Base-by-base conservation (phyloP, 2,329 filamentous ascomycete genomes). In the Hirsutella minnesotensis region DNA sequence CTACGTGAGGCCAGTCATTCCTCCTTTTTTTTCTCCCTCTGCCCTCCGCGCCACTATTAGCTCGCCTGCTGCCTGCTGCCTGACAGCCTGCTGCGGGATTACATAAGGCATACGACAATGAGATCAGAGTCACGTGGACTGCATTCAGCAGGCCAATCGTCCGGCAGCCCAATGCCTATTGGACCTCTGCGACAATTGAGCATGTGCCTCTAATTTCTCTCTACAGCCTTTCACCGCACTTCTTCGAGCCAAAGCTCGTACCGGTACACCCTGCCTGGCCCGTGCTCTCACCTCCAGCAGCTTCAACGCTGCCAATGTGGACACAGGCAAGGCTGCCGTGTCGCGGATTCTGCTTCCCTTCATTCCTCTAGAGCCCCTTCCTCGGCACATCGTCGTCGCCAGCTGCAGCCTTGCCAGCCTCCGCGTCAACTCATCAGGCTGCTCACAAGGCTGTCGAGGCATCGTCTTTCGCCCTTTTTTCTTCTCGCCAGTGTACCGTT, bases 261-360 rank as follows among this genome's bases (percentile, higher is more conserved):
- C n/a, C 16, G 5, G 3, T 35, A 16, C 18, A 8, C 29, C 36
- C 13, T 15, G 31, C 21, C 10, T 47, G 39, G 39, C 34, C 45
- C 43, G 39, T 45, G 43, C 43, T 12, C 36, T 18, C 27, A 16
- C 33, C n/a, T 30, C 24, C 15, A 12, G 20, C 19, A 38, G 34
- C 19, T 35, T 35, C 37, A 35, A 9, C 24, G 24, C 16, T 16
- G 18, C 27, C 29, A 35, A 21, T 22, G 40, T 30, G 21, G 39
- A 42, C 33, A 34, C 33, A 15, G 24, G 42, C 42, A 44, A 49
- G 47, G 47, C 46, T 47, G 38, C n/a, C 35, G 40, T 41, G 27
- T 33, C 34, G 37, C 24, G 12, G 29, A 41, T 48, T 42, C 42
- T 47, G 31, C 20, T 38, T 39, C 29, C 42, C 27, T 22, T 39